phyloP scores from a whole-genome alignment of 1,284 basidiomycete genomes.

The Fomitopsis palustris region DNA sequence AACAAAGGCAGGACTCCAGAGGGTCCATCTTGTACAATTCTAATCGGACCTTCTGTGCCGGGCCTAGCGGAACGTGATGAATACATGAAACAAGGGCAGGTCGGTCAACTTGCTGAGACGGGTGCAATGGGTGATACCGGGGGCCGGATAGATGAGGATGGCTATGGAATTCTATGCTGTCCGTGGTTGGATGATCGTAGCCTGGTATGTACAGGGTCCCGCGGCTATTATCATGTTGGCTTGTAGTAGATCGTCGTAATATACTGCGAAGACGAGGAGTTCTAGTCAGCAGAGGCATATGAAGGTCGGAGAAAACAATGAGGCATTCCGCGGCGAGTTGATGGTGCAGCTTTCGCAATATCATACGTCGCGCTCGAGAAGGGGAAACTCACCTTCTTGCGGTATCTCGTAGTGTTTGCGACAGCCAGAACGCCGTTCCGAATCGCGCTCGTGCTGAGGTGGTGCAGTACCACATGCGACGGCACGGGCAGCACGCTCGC shows the following conservation, averaged over 20 bases:
- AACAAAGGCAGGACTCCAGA: background rate
- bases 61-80: background rate
- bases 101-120: background rate
- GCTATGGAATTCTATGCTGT: constrained; percentile 2
- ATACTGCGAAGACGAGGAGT: constrained; percentile 36
- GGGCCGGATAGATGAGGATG: background rate
- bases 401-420: constrained; percentile 90
- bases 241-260: constrained; percentile 69
- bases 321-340: background rate
- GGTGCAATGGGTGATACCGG: background rate
- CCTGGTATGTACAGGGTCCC: background rate
- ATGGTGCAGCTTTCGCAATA: background rate
- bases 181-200: background rate
- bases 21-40: background rate
- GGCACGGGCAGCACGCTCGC: constrained; percentile 92
- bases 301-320: background rate
- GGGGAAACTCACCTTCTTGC: constrained; percentile 71
- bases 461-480: constrained; percentile 93
- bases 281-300: background rate
- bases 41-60: background rate
- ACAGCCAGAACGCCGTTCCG: constrained; percentile 93
- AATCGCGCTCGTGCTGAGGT: constrained; percentile 95
- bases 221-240: constrained; percentile 38
- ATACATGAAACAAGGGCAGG: background rate
- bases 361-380: background rate